Conservation (phyloP, 495 filamentous ascomycete genomes). For the Aspergillus panamensis region DNA sequence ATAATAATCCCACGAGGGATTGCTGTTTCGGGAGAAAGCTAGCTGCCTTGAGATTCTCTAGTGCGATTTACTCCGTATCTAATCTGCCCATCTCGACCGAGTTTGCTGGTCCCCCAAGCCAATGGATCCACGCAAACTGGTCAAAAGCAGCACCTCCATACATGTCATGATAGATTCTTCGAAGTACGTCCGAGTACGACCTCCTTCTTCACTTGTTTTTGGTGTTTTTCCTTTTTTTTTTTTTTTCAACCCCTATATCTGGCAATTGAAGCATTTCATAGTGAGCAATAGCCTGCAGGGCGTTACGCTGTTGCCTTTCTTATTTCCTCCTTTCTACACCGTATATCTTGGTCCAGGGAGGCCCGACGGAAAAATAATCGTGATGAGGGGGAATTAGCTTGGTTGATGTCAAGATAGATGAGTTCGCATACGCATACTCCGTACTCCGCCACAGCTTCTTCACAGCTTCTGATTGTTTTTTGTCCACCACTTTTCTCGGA, state of each 20-base stretch:
- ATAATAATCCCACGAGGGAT: neutral
- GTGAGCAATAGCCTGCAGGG: constrained; percentile 1
- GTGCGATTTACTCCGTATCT: neutral
- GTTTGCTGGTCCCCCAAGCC: neutral
- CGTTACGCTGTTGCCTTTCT: neutral
- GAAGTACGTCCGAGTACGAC: constrained; percentile 16
- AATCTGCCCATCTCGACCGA: neutral
- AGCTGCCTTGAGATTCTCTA: neutral
- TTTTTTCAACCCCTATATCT: neutral
- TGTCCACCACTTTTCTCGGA: neutral
- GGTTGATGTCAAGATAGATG: neutral
- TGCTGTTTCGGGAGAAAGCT: neutral
- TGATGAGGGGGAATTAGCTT: neutral
- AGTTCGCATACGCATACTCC: constrained; percentile 14
- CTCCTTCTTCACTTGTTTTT: constrained; percentile 2
- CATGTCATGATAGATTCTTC: constrained; percentile 18
- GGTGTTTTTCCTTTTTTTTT: neutral
- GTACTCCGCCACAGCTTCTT: neutral
- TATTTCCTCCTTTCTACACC: neutral
- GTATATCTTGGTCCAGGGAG: neutral
- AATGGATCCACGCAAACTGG: neutral
- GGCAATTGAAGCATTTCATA: neutral
- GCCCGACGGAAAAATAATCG: neutral
- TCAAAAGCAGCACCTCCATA: neutral
- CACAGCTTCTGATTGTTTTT: neutral